Percentiles rank a stretch among this genome's conserved stretches.
phyloP scores from a whole-genome alignment of 2,329 filamentous ascomycete species.

The Didymella segeticola region DNA sequence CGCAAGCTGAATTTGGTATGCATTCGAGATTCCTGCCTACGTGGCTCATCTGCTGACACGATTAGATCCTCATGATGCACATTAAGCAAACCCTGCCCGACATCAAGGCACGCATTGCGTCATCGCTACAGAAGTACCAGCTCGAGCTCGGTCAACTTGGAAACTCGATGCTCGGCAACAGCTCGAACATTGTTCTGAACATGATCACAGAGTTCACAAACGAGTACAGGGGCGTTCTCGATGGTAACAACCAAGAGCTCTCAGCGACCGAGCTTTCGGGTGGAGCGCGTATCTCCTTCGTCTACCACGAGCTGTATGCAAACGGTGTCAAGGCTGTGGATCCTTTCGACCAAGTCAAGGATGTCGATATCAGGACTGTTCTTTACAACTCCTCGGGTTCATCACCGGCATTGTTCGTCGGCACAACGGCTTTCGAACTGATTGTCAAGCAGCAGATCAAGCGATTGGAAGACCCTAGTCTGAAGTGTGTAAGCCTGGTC shows the following conservation, averaged over 20 bases:
- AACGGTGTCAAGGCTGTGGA: slow-evolving; percentile 98
- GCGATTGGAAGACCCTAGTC: slow-evolving; percentile 90
- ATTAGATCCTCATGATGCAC: slow-evolving; percentile 97
- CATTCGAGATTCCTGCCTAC: neutral
- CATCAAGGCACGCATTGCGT: slow-evolving; percentile 96
- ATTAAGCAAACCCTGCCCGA: slow-evolving; percentile 99
- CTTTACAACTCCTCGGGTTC: slow-evolving; percentile 99
- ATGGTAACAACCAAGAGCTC: slow-evolving; percentile 95
- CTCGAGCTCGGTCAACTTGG: slow-evolving; percentile 82
- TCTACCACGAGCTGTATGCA: slow-evolving; percentile 97
- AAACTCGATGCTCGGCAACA: slow-evolving; percentile 94
- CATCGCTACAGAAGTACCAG: slow-evolving; percentile 90
- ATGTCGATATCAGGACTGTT: slow-evolving; percentile 95
- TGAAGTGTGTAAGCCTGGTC: slow-evolving; percentile 96
- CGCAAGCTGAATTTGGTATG: slow-evolving; percentile 87
- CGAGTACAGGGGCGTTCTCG: slow-evolving; percentile 93
- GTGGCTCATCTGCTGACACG: slow-evolving; percentile 31
- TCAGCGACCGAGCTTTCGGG: slow-evolving; percentile 94
- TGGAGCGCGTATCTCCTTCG: slow-evolving; percentile 97
- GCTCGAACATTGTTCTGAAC: slow-evolving; percentile 93
- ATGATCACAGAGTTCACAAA: slow-evolving; percentile 99
- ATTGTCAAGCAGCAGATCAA: slow-evolving; percentile 99
- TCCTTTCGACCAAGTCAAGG: slow-evolving; percentile 96
- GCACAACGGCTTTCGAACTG: slow-evolving; percentile 96
- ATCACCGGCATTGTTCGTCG: slow-evolving; percentile 94